Conservation (phyloP, 139 green algal genomes). For the Chlorella sp. region DNA sequence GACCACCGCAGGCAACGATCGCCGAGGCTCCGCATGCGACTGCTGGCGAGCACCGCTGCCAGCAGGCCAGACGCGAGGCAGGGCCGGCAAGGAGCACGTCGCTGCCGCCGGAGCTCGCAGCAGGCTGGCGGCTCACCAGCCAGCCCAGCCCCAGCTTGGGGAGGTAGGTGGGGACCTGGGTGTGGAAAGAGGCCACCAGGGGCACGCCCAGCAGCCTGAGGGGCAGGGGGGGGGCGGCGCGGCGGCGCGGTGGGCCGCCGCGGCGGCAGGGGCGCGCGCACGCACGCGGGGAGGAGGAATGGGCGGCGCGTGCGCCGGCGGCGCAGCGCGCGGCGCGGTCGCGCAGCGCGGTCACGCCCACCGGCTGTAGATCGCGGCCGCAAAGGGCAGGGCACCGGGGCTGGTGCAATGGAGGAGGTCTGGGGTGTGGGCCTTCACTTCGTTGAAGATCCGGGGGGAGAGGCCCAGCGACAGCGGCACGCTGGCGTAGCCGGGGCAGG, state of each 20-base stretch:
- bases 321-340: too few relatives aligned
- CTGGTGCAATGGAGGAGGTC: conserved; percentile 31
- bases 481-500: conserved; percentile 36
- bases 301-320: too few relatives aligned
- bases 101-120: background rate
- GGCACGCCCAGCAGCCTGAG: conserved; percentile 82
- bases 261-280: too few relatives aligned
- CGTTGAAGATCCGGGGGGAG: conserved; percentile 46
- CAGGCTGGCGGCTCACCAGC: conserved; percentile 1
- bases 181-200: conserved; percentile 95
- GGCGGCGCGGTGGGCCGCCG: too few relatives aligned
- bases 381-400: conserved; percentile 27
- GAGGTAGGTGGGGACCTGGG: conserved; percentile 95
- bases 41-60: too few relatives aligned
- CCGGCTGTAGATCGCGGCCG: too few relatives aligned
- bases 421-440: conserved; percentile 12
- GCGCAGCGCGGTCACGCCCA: too few relatives aligned
- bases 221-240: conserved; percentile 80
- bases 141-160: conserved; percentile 36
- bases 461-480: conserved; percentile 42
- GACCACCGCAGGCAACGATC: too few relatives aligned
- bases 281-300: too few relatives aligned
- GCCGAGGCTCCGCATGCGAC: too few relatives aligned
- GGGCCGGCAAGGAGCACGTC: too few relatives aligned
- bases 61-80: too few relatives aligned